These are phyloP conservation scores for Yamadazyma olivae DNA, from an alignment of 805 yeast genomes.

Conservation along the genomic window DNA sequence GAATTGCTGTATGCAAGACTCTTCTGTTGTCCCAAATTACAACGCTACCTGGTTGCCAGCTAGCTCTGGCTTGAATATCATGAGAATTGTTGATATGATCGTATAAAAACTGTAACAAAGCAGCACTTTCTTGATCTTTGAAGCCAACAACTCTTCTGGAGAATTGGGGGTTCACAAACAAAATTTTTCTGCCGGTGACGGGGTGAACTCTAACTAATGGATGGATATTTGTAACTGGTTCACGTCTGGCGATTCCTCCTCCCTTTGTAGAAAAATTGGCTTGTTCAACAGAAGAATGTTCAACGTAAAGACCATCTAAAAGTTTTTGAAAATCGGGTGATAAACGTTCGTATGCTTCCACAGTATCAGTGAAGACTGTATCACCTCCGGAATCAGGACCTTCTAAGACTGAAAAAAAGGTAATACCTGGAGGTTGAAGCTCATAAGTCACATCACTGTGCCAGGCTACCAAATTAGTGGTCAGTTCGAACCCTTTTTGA, in stretches of 20 bases:
- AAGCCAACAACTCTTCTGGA: conserved; percentile 35
- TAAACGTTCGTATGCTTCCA: conserved; percentile 37
- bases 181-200: conserved; percentile 33
- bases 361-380: conserved; percentile 37
- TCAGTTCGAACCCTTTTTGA: conserved; percentile 13
- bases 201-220: conserved; percentile 40
- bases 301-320: conserved; percentile 32
- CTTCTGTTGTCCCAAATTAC: conserved; percentile 41
- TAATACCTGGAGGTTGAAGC: conserved; percentile 39
- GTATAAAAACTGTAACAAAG: conserved; percentile 30
- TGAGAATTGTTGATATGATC: conserved; percentile 31
- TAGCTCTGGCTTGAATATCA: conserved; percentile 38
- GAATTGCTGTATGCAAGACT: conserved; percentile 32
- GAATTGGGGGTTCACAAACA: conserved; percentile 33
- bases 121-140: conserved; percentile 35
- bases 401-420: conserved; percentile 35
- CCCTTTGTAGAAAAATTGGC: conserved; percentile 22
- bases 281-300: conserved; percentile 36
- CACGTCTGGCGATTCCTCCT: conserved; percentile 31
- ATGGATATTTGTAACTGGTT: conserved; percentile 34
- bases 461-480: conserved; percentile 28
- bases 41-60: conserved; percentile 33
- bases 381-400: conserved; percentile 41
- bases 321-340: conserved; percentile 35
- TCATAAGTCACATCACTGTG: conserved; percentile 40